Evolutionary conservation across 2,329 filamentous ascomycete species (phyloP).

Genomic region (Sporothrix inflata): DNA sequence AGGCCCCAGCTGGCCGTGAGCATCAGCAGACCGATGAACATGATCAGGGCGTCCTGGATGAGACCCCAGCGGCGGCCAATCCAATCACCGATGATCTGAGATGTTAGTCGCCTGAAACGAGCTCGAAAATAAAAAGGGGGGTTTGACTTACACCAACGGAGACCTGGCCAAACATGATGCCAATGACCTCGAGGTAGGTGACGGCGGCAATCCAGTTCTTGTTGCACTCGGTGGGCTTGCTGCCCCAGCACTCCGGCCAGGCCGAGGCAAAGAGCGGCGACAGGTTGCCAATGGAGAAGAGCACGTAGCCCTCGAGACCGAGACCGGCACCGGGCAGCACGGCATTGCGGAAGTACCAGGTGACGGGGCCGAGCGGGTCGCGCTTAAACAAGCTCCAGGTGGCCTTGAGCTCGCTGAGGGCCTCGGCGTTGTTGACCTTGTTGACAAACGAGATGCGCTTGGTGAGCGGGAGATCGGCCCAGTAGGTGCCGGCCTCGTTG

Average conservation of each 20-base stretch:
- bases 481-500: conserved; percentile 81
- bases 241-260: conserved; percentile 79
- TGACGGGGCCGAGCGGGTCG: conserved; percentile 81
- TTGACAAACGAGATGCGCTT: conserved; percentile 76
- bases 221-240: conserved; percentile 64
- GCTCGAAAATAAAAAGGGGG: too few relatives aligned
- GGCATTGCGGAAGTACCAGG: conserved; percentile 87
- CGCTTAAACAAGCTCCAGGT: conserved; percentile 82
- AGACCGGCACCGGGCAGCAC: conserved; percentile 91
- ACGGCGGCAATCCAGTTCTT: conserved; percentile 81
- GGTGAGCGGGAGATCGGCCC: conserved; percentile 78
- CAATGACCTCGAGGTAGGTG: conserved; percentile 88
- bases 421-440: conserved; percentile 71
- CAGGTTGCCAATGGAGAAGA: conserved; percentile 96
- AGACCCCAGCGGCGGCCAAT: conserved; percentile 92
- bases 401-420: conserved; percentile 64
- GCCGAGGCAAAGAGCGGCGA: conserved; percentile 76
- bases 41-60: conserved; percentile 92
- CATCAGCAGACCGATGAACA: conserved; percentile 92
- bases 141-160: conserved; percentile 69
- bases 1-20: conserved; percentile 88
- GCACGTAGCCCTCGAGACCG: conserved; percentile 89
- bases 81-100: conserved; percentile 65
- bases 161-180: conserved; percentile 94
- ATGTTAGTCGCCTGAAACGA: too few relatives aligned